Base-by-base conservation (phyloP, 23 red algal species). In the Gracilariopsis chorda region DNA sequence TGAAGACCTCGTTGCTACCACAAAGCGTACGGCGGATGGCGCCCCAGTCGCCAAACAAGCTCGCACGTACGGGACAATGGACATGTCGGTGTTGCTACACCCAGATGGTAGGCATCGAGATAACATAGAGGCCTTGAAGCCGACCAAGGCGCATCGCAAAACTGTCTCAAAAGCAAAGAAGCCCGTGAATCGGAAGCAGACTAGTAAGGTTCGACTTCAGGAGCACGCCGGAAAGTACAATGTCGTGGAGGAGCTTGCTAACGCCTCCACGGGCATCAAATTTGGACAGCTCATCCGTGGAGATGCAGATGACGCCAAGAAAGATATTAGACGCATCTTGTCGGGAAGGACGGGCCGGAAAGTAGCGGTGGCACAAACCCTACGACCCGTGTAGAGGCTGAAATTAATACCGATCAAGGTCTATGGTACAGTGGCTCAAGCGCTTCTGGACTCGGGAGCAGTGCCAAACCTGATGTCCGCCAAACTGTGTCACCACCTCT, bases 241-340 rank as follows among this genome's bases (percentile, higher is more conserved):
- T 59, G 1, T 85, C 12, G 29, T 85, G 28, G 37, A 23, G 0
- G 45, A 70, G 37, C 45, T 85, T 1, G 9, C 7, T 2, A 29
- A 2, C 3, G 59, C 56, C 42, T 25, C 59, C 2, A 30, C 51
- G 10, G 27, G 45, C 14, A 23, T 85, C 2, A 52, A 13, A 14
- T 55, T 85, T 45, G 20, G 80, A 10, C 62, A 85, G 45, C 59
- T 85, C 5, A 36, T 85, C 3, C 80, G 80, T 28, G 59, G 80
- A 2, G 80, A 85, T 42, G 55, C 59, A 34, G 59, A 70, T 17
- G 59, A 85, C 10, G 59, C 59, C 2, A 70, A 0, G n/a, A 85
- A 45, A 43, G 11, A 42, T 0, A 24, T 52, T 14, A 53, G 14
- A 24, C 43, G 72, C 19, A 19, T 78, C 2, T 35, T 78, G 5